Evolutionary conservation across 495 filamentous ascomycete species (phyloP).

Genomic region (Cercophora samala): DNA sequence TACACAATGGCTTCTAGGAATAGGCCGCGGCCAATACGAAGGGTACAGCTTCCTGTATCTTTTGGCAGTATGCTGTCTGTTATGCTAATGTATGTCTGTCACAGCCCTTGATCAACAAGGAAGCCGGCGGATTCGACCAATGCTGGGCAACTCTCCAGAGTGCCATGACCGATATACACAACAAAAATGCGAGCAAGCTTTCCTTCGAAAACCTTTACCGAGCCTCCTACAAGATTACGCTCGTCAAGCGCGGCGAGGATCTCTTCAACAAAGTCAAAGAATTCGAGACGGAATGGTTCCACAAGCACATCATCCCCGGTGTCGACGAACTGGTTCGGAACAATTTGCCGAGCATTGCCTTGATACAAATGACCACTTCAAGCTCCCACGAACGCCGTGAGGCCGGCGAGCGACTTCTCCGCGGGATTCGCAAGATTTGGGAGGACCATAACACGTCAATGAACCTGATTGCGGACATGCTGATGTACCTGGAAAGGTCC

Average conservation of each 20-base stretch:
- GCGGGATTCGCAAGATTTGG: conserved; percentile 72
- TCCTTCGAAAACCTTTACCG: conserved; percentile 97
- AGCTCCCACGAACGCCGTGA: conserved; percentile 71
- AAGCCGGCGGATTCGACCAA: conserved; percentile 64
- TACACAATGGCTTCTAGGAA: conserved; percentile 5
- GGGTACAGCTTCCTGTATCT: conserved; percentile 11
- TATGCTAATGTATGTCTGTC: neutral
- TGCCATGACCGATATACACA: conserved; percentile 83
- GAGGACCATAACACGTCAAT: conserved; percentile 86
- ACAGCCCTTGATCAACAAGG: conserved; percentile 31
- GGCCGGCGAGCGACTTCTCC: conserved; percentile 80
- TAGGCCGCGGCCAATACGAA: conserved; percentile 28
- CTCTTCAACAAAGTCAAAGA: conserved; percentile 75
- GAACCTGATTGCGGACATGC: conserved; percentile 95
- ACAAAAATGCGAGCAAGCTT: conserved; percentile 80
- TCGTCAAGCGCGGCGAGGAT: conserved; percentile 79
- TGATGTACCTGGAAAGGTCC: conserved; percentile 97
- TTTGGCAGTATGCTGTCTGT: neutral
- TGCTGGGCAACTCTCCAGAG: conserved; percentile 72
- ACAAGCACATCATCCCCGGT: conserved; percentile 58
- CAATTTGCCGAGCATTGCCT: conserved; percentile 50
- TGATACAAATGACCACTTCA: conserved; percentile 48
- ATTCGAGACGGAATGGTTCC: conserved; percentile 79
- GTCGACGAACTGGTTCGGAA: conserved; percentile 61
- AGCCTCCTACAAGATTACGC: conserved; percentile 91